A percentile compares a stretch with the other conserved stretches of the same genome.
These are phyloP conservation scores for Baorangia bicolor DNA, from an alignment of 768 basidiomycete genomes.

Conservation along the genomic window DNA sequence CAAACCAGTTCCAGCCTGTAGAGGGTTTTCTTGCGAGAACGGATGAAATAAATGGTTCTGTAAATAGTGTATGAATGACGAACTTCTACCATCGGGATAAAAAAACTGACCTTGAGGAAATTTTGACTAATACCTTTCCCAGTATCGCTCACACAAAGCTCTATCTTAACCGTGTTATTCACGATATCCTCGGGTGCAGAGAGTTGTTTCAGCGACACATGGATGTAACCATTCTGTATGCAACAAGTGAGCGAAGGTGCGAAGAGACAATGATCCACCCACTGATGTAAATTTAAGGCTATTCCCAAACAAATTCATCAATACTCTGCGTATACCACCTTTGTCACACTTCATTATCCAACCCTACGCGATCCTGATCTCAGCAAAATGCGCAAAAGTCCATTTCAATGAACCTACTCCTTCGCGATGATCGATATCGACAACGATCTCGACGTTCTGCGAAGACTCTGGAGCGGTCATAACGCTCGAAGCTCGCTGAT, in stretches of 20 bases:
- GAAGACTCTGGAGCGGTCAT: slow-evolving; percentile 33
- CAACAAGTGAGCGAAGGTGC: slow-evolving; percentile 1
- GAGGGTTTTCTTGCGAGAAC: slow-evolving; percentile 94
- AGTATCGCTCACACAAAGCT: slow-evolving; percentile 83
- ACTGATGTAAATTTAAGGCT: slow-evolving; percentile 90
- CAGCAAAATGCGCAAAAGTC: not conserved
- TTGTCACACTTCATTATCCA: slow-evolving; percentile 89
- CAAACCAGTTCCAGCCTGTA: slow-evolving; percentile 90
- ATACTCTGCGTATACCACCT: slow-evolving; percentile 84
- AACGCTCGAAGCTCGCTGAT: slow-evolving; percentile 45
- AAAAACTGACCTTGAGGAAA: slow-evolving; percentile 70
- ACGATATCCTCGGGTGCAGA: slow-evolving; percentile 53
- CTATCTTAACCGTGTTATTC: slow-evolving; percentile 66
- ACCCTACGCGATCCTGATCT: slow-evolving; percentile 48
- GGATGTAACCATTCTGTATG: slow-evolving; percentile 80
- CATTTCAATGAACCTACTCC: slow-evolving; percentile 45
- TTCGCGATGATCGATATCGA: slow-evolving; percentile 76
- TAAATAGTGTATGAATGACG: not conserved
- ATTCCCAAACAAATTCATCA: slow-evolving; percentile 96
- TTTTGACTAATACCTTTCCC: slow-evolving; percentile 96
- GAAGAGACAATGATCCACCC: slow-evolving; percentile 23
- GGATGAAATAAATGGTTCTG: slow-evolving; percentile 96
- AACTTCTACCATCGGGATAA: not conserved
- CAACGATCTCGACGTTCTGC: slow-evolving; percentile 77
- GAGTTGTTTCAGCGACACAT: slow-evolving; percentile 76